Conservation (phyloP, 2,329 filamentous ascomycete genomes). For the Aspergillus alliaceus region DNA sequence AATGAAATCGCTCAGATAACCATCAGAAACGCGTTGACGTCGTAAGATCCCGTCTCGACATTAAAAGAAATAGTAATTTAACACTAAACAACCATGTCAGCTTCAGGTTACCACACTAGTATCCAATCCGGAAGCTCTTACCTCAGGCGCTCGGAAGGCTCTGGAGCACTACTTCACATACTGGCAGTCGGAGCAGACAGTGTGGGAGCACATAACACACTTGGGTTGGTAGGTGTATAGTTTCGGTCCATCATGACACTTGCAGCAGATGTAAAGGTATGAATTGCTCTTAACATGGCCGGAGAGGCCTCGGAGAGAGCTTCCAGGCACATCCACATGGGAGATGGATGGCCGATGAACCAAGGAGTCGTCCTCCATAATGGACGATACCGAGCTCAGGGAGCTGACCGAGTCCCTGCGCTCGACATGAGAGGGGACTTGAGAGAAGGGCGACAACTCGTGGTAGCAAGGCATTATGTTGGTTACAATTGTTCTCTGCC, state of each 20-base stretch:
- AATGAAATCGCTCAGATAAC: slow-evolving; percentile 8
- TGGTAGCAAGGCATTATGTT: neutral
- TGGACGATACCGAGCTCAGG: neutral
- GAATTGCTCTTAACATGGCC: slow-evolving; percentile 7
- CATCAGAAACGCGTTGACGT: neutral
- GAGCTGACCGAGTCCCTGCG: neutral
- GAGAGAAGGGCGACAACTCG: neutral
- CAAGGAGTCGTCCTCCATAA: neutral
- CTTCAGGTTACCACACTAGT: neutral
- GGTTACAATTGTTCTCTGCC: neutral
- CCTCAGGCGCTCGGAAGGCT: neutral
- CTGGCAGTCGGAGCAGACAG: slow-evolving; percentile 28
- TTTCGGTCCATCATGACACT: slow-evolving; percentile 41
- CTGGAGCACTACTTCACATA: slow-evolving; percentile 25
- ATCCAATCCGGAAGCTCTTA: slow-evolving; percentile 11
- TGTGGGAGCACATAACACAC: slow-evolving; percentile 36
- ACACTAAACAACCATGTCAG: neutral
- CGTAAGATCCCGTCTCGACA: neutral
- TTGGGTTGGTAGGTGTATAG: slow-evolving; percentile 32
- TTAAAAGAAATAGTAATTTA: neutral
- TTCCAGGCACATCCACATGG: neutral
- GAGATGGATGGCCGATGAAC: neutral
- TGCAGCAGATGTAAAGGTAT: slow-evolving; percentile 40
- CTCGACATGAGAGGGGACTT: neutral
- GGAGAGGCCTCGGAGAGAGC: neutral